Conservation (phyloP, 768 basidiomycete genomes). For the Multifurca ochricompacta region DNA sequence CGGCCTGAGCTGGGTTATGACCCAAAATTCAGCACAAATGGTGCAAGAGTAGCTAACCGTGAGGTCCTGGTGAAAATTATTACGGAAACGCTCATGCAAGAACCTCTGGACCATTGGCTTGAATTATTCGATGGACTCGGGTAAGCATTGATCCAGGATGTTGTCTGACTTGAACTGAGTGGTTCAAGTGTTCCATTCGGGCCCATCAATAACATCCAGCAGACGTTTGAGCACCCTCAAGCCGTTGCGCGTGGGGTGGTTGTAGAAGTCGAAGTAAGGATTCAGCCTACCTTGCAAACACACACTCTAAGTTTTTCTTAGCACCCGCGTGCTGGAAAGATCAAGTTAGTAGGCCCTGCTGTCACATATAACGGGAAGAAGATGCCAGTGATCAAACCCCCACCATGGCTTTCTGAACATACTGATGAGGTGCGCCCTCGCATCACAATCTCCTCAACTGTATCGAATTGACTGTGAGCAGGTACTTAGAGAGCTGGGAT, state of each 20-base stretch:
- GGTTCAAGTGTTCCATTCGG: conserved; percentile 64
- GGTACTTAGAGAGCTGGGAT: conserved; percentile 16
- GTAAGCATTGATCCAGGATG: conserved; percentile 34
- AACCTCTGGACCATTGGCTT: conserved; percentile 68
- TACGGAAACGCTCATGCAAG: conserved; percentile 46
- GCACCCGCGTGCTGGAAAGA: conserved; percentile 35
- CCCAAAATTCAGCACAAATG: conserved; percentile 64
- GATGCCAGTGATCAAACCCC: conserved; percentile 33
- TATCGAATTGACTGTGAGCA: neutral
- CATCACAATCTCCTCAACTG: neutral
- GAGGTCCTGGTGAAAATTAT: conserved; percentile 62
- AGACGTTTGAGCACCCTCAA: conserved; percentile 87
- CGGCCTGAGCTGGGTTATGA: conserved; percentile 52
- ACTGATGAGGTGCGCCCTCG: conserved; percentile 29
- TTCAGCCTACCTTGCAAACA: neutral
- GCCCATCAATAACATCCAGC: conserved; percentile 85
- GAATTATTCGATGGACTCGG: conserved; percentile 67
- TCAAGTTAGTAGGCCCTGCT: conserved; percentile 35
- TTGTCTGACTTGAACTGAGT: neutral
- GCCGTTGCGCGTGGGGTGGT: conserved; percentile 69
- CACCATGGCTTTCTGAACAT: conserved; percentile 39
- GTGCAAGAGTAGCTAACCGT: conserved; percentile 68
- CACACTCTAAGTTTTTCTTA: neutral
- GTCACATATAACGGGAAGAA: conserved; percentile 34
- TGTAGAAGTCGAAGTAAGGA: conserved; percentile 68